Base-by-base conservation (phyloP, 129 eudicot genomes). In the Heracleum sosnowskyi region DNA sequence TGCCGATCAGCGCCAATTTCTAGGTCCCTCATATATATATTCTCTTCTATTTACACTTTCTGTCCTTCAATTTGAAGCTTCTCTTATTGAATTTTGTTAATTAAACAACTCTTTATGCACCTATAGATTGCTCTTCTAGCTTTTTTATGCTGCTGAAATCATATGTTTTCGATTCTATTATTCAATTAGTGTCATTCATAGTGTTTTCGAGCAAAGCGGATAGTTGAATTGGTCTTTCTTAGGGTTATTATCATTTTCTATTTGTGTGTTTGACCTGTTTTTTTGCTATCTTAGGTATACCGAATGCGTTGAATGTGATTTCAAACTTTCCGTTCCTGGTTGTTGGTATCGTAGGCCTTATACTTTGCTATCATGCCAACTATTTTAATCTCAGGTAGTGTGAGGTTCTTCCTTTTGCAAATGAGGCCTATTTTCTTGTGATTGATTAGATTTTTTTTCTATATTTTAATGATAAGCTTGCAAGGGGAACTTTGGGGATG, bases 401-500 rank as follows among this genome's bases (percentile, higher is more conserved):
- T 36, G 46, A 33, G 22, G 15, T 11, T 39, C 35, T 24, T 41
- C 33, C n/a, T 72, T 70, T 37, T 20, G 0, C 18, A 24, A 24
- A 9, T 71, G 75, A 11, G 4, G 5, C 75, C 75, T 64, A 40
- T 44, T 68, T 73, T 63, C 42, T 72, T 15, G 22, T 33, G 53
- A 26, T 29, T 64, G 44, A 33, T 44, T 8, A 11, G 35, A 41
- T 7, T n/a, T 10, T 82, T 46, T 74, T 18, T 75, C 69, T 49
- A 44, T 83, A n/a, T 47, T 77, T 13, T 81, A 3, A 46, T 18
- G 18, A 36, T 83, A 92, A 92, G 97, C 81, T 83, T 90, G 88
- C 85, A 71, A 77, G 97, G 97, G 51, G 97, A 92, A 88, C 90
- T 90, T 83, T 90, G 92, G 78, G 96, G 97, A 24, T 92, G 97